Evolutionary conservation across 495 filamentous ascomycete species (phyloP).

Genomic region (Neurospora sp.): DNA sequence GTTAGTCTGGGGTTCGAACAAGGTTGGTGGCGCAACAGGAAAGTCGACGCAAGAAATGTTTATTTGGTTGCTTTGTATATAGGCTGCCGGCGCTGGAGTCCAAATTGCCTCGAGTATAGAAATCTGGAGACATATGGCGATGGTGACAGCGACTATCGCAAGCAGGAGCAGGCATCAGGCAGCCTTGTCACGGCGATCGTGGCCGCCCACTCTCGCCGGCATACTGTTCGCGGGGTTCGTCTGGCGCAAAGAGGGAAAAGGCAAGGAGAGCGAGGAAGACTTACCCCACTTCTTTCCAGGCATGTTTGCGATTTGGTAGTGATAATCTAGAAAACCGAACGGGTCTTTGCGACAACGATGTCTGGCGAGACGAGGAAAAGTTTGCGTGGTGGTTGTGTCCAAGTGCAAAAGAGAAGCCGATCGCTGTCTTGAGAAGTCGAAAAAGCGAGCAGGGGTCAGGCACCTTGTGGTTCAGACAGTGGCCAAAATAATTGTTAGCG

Average conservation of each 20-base stretch:
- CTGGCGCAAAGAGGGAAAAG: not conserved
- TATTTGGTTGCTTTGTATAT: constrained; percentile 8
- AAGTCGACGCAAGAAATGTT: constrained; percentile 4
- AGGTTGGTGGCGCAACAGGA: not conserved
- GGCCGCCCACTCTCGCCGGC: not conserved
- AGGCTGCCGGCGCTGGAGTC: not conserved
- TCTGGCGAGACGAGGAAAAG: not conserved
- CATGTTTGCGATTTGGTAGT: constrained; percentile 11
- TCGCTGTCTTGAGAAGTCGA: not conserved
- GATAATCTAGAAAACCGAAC: not conserved
- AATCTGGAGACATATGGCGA: not conserved
- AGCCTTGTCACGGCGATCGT: not conserved
- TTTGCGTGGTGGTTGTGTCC: not conserved
- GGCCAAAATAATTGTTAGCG: not conserved
- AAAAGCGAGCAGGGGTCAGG: not conserved
- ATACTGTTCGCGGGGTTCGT: not conserved
- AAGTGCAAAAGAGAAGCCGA: not conserved
- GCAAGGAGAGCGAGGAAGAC: constrained; percentile 11
- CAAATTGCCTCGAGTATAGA: not conserved
- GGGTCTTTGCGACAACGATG: not conserved
- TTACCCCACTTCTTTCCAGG: constrained; percentile 27
- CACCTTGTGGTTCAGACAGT: not conserved
- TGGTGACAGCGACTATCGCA: not conserved
- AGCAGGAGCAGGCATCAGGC: not conserved
- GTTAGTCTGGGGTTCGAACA: constrained; percentile 22